Percentiles rank a stretch among this genome's conserved stretches.
Conservation (phyloP, 2,329 filamentous ascomycete species). For the Botrytis elliptica region DNA sequence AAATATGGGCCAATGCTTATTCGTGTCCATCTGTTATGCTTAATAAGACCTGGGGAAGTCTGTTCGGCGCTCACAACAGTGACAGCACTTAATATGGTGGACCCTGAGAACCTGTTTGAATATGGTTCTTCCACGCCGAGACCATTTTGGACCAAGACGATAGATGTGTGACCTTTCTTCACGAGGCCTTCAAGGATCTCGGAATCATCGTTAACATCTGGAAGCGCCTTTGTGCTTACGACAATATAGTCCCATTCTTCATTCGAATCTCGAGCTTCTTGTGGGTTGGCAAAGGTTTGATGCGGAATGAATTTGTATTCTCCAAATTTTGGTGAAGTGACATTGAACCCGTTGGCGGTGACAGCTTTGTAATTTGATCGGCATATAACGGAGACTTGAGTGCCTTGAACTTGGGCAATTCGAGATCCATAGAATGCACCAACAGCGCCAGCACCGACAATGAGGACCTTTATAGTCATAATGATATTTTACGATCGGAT, state of each 20-base stretch:
- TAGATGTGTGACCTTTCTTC: conserved; percentile 29
- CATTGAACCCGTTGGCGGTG: conserved; percentile 56
- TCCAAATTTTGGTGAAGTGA: conserved; percentile 66
- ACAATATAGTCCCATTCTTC: conserved; percentile 45
- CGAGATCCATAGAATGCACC: conserved; percentile 72
- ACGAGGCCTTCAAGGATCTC: conserved; percentile 34
- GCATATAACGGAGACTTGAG: conserved; percentile 67
- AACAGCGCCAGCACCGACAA: conserved; percentile 66
- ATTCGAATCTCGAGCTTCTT: conserved; percentile 38
- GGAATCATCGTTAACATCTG: conserved; percentile 37
- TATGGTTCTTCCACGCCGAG: conserved; percentile 53
- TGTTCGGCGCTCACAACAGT: conserved; percentile 70
- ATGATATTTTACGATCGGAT: not conserved
- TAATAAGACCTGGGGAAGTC: conserved; percentile 58
- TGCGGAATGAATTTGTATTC: conserved; percentile 63
- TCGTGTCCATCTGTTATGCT: conserved; percentile 72
- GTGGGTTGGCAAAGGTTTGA: conserved; percentile 61
- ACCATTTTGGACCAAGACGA: conserved; percentile 39
- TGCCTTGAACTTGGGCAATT: conserved; percentile 54
- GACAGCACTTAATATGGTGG: conserved; percentile 64
- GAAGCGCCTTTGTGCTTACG: conserved; percentile 38
- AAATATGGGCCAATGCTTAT: conserved; percentile 68
- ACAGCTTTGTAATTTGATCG: conserved; percentile 71
- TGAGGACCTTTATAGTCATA: conserved; percentile 52
- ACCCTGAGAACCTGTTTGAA: conserved; percentile 57